phyloP scores from a whole-genome alignment of 768 basidiomycete genomes.

The Suillus placidus region DNA sequence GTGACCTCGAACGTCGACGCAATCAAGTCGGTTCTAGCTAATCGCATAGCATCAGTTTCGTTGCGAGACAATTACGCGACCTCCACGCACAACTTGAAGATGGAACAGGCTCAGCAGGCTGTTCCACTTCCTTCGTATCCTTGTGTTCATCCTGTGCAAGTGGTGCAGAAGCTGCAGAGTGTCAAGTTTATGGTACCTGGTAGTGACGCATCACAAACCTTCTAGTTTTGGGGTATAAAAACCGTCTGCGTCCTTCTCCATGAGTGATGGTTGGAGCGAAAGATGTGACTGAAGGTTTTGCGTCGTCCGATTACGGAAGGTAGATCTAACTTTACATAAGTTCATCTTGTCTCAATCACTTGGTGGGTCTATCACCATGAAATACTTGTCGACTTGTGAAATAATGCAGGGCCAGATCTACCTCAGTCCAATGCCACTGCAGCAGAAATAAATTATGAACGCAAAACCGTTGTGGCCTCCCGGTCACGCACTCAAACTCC shows the following conservation, averaged over 20 bases:
- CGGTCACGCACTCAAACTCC: constrained; percentile 19
- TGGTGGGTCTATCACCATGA: constrained; percentile 1
- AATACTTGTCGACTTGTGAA: not conserved
- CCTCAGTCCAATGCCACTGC: not conserved
- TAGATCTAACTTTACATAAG: not conserved
- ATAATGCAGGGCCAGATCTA: not conserved
- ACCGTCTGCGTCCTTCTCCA: constrained; percentile 81
- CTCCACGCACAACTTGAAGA: constrained; percentile 23
- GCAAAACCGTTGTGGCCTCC: constrained; percentile 14
- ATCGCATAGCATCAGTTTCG: not conserved
- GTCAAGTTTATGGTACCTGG: not conserved
- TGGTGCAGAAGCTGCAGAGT: constrained; percentile 21
- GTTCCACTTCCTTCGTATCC: constrained; percentile 24
- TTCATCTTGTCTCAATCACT: not conserved
- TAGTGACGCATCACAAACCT: constrained; percentile 36
- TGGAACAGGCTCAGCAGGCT: constrained; percentile 15
- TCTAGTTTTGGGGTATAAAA: constrained; percentile 63
- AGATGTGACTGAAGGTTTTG: not conserved
- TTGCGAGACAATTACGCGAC: not conserved
- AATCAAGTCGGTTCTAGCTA: constrained; percentile 60
- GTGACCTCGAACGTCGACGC: constrained; percentile 83
- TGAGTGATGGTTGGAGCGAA: constrained; percentile 26
- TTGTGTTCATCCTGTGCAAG: constrained; percentile 33
- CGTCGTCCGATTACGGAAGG: constrained; percentile 12
- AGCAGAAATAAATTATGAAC: not conserved